Percentiles rank a stretch among this genome's conserved stretches.
Conservation (phyloP, 805 yeast species). For the Candida sphagnicola region DNA sequence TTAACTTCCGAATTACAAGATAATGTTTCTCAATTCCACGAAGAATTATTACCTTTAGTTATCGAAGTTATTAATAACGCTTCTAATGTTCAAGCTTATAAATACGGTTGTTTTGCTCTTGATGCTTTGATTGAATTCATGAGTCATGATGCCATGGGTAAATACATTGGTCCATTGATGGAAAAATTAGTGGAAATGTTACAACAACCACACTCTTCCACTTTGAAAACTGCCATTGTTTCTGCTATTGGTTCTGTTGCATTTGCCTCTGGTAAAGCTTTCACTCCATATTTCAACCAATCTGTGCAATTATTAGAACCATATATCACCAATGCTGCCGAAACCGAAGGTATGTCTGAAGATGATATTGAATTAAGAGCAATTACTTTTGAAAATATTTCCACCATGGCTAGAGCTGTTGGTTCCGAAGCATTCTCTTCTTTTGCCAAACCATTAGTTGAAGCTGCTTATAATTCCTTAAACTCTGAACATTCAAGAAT, state of each 20-base stretch:
- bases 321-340: conserved; percentile 65
- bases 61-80: conserved; percentile 86
- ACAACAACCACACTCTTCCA: conserved; percentile 66
- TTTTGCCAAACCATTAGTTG: conserved; percentile 82
- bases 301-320: conserved; percentile 81
- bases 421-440: conserved; percentile 85
- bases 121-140: conserved; percentile 91
- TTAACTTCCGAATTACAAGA: conserved; percentile 84
- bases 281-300: conserved; percentile 78
- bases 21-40: conserved; percentile 79
- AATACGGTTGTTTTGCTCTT: conserved; percentile 84
- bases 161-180: conserved; percentile 85
- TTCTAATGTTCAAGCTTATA: conserved; percentile 75
- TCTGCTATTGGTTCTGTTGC: conserved; percentile 98
- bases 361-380: conserved; percentile 91
- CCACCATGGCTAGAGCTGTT: conserved; percentile 95
- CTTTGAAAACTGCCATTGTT: conserved; percentile 76
- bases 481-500: conserved; percentile 76
- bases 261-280: conserved; percentile 86
- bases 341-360: conserved; percentile 74
- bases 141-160: conserved; percentile 77
- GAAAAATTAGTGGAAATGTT: conserved; percentile 83
- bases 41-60: conserved; percentile 76
- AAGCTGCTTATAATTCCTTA: conserved; percentile 79
- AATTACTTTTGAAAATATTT: conserved; percentile 85